phyloP scores from a whole-genome alignment of 139 green algal species.

The Closterium sp. region DNA sequence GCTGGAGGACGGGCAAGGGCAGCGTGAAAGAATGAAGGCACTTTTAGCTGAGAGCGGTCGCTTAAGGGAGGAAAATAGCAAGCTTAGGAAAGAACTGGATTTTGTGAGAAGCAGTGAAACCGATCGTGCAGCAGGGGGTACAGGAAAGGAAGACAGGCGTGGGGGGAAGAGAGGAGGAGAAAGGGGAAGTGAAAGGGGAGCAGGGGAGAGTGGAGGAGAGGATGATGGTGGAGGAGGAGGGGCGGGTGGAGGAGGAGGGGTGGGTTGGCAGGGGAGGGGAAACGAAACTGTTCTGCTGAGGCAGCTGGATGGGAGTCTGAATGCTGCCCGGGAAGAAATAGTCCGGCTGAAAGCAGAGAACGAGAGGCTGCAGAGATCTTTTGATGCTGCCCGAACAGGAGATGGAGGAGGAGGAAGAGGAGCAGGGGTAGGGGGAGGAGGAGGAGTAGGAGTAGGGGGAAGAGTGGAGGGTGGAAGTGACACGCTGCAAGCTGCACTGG shows the following conservation, averaged over 20 bases:
- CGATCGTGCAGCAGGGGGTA: background rate
- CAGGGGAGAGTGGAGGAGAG: background rate
- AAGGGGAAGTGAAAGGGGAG: background rate
- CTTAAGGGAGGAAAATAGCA: background rate
- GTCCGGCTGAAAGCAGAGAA: background rate
- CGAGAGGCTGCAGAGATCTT: background rate
- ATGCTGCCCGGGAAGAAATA: background rate
- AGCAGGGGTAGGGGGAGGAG: too few relatives aligned
- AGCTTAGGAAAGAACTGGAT: background rate
- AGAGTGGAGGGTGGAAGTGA: background rate
- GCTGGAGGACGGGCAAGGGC: background rate
- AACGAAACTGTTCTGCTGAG: background rate
- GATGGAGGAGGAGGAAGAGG: background rate
- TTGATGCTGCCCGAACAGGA: background rate
- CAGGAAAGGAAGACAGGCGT: background rate
- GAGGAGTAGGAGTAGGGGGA: background rate
- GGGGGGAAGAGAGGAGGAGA: background rate
- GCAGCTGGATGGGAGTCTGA: background rate
- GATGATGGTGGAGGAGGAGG: background rate
- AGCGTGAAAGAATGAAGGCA: background rate
- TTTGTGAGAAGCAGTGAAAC: background rate
- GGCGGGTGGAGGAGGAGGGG: background rate
- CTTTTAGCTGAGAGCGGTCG: background rate
- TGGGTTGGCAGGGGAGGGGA: background rate
- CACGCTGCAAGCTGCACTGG: background rate